phyloP scores from a whole-genome alignment of 1,284 basidiomycete genomes.

The Neotropicomus parvogracilis region DNA sequence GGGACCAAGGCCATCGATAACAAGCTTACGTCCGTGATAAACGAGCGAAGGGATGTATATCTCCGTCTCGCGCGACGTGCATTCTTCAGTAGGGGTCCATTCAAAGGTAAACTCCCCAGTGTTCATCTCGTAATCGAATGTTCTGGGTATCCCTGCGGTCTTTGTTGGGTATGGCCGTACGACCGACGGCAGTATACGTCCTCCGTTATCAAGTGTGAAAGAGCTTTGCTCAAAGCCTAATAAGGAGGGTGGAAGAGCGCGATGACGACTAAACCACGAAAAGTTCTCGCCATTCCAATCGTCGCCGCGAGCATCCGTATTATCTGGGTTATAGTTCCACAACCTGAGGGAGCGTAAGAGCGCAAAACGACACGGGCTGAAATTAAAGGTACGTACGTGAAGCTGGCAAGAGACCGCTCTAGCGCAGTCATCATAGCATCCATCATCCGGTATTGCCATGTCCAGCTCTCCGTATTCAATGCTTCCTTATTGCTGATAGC shows the following conservation, averaged over 20 bases:
- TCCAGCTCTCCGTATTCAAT: constrained; percentile 72
- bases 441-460: constrained; percentile 84
- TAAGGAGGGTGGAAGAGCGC: constrained; percentile 50
- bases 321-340: constrained; percentile 94
- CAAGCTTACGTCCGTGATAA: constrained; percentile 52
- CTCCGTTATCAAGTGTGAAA: constrained; percentile 74
- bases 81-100: constrained; percentile 47
- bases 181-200: constrained; percentile 70
- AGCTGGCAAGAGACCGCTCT: constrained; percentile 70
- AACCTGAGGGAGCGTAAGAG: constrained; percentile 46
- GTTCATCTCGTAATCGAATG: constrained; percentile 70
- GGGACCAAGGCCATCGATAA: constrained; percentile 51
- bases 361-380: background rate
- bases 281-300: constrained; percentile 97
- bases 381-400: constrained; percentile 59
- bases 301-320: constrained; percentile 78
- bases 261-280: constrained; percentile 79
- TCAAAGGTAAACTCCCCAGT: constrained; percentile 59
- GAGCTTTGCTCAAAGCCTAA: constrained; percentile 55
- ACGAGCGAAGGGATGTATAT: constrained; percentile 72
- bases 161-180: constrained; percentile 80
- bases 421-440: constrained; percentile 80
- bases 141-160: constrained; percentile 66
- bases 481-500: constrained; percentile 60
- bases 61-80: constrained; percentile 62